Conservation (phyloP, 2,329 filamentous ascomycete species). For the Daldinia eschscholtzii region DNA sequence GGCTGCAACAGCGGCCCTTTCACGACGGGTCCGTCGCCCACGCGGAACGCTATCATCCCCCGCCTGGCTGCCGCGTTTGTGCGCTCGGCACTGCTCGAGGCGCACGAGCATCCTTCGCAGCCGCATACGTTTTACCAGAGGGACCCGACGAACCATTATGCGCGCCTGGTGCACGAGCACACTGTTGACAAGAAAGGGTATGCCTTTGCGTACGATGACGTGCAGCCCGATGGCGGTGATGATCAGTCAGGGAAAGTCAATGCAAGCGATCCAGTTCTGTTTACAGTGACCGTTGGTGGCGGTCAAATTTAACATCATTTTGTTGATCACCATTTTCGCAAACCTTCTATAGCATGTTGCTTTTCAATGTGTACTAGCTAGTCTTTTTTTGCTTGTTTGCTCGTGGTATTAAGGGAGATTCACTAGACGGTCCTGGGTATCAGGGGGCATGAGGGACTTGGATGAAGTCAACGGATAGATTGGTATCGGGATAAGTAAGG, state of each 20-base stretch:
- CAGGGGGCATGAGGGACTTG: background rate
- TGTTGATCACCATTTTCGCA: background rate
- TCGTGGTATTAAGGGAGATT: background rate
- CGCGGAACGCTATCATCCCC: conserved; percentile 61
- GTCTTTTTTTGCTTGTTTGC: background rate
- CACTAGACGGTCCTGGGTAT: background rate
- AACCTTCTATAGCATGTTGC: background rate
- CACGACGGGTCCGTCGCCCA: conserved; percentile 56
- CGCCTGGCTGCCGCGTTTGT: conserved; percentile 63
- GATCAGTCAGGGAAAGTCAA: conserved; percentile 70
- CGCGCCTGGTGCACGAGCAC: conserved; percentile 66
- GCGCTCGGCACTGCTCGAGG: conserved; percentile 66
- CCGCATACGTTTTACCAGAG: conserved; percentile 55
- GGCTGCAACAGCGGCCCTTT: conserved; percentile 75
- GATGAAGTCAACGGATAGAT: background rate
- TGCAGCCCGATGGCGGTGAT: conserved; percentile 62
- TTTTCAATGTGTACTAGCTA: background rate
- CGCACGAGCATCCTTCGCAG: conserved; percentile 57
- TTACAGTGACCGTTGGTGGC: conserved; percentile 66
- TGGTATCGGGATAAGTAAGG: background rate
- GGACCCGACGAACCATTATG: conserved; percentile 68
- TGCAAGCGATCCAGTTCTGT: conserved; percentile 62
- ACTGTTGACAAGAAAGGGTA: conserved; percentile 69
- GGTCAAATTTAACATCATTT: conserved; percentile 35
- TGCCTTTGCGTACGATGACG: conserved; percentile 73